Base-by-base conservation (phyloP, 164 flowering plant genomes). In the Macadamia integrifolia region DNA sequence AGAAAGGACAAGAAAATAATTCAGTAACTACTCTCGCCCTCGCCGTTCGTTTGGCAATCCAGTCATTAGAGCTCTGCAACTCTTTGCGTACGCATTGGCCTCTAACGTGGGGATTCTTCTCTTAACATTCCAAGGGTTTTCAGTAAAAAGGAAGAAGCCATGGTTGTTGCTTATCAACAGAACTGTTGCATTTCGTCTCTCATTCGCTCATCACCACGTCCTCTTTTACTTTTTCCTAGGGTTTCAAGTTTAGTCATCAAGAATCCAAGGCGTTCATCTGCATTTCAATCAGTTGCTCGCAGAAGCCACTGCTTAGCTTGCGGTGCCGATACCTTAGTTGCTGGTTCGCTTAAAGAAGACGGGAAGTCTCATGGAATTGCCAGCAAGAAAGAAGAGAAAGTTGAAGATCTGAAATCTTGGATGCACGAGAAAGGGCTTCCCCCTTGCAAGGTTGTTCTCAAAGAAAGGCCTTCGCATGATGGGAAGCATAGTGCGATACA, bases 351-450 rank as follows among this genome's bases (percentile, higher is more conserved):
- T 9, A 76, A 79, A 61, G 80, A 82, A 66, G 77, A 81, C 55
- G 80, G 77, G 66, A 77, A 71, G 71, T 65, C 69, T 18, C 18
- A 48, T 14, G 74, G 61, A 35, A 76, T 69, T 9, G 76, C 59
- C 13, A 74, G 75, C 64, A 79, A 77, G 74, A 78, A 78, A 61
- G 77, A 67, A 11, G 85, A 75, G 2, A 87, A 79, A 42, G 48
- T 46, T 40, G 87, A 68, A 2, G 95, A 95, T 64, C 77, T 95
- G 85, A 92, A 92, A 60, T 69, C 87, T 61, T 95, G 99, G 99
- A 90, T 95, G 99, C 92, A 92, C 64, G 68, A 78, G 63, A 86
- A 90, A 57, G 99, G 99, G 1, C 79, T 95, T 56, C 96, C 98
- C 49, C 88, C 89, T 65, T 89, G 96, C 73, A 95, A 90, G 73